Conservation (phyloP, 2,329 filamentous ascomycete species). For the Colletotrichum liaoningense region DNA sequence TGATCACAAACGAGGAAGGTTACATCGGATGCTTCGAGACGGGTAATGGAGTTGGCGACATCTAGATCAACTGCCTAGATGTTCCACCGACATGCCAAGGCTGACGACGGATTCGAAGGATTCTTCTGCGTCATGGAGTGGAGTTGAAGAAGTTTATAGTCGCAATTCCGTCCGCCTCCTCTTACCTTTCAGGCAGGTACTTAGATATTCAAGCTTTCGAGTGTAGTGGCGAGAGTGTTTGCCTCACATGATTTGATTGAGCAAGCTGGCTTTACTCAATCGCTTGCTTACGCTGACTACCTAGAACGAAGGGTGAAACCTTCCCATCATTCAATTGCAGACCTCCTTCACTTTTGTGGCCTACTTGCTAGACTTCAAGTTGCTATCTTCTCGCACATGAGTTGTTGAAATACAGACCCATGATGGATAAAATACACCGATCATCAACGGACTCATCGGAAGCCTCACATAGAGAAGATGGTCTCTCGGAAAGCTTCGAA, state of each 20-base stretch:
- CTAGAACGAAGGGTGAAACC: no score
- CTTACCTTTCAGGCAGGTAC: not conserved
- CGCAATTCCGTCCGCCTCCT: not conserved
- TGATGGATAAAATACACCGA: not conserved
- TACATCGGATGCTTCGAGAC: not conserved
- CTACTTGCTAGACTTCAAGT: no score
- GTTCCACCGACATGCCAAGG: not conserved
- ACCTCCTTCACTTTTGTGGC: not conserved
- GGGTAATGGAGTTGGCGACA: not conserved
- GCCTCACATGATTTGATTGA: no score
- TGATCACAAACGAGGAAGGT: not conserved
- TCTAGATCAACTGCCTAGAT: not conserved
- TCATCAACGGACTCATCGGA: not conserved
- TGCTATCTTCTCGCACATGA: not conserved
- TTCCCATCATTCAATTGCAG: not conserved
- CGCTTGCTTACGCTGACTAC: not conserved
- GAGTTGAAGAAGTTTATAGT: not conserved
- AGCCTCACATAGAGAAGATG: not conserved
- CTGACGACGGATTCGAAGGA: constrained; percentile 3
- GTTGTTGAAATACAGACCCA: not conserved
- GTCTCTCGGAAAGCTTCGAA: not conserved
- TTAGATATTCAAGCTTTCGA: not conserved
- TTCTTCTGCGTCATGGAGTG: not conserved
- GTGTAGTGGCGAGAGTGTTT: not conserved
- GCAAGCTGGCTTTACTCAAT: not conserved